A percentile compares a stretch with the other conserved stretches of the same genome.
phyloP scores from a whole-genome alignment of 2,329 filamentous ascomycete species.

The Fusarium subglutinans region DNA sequence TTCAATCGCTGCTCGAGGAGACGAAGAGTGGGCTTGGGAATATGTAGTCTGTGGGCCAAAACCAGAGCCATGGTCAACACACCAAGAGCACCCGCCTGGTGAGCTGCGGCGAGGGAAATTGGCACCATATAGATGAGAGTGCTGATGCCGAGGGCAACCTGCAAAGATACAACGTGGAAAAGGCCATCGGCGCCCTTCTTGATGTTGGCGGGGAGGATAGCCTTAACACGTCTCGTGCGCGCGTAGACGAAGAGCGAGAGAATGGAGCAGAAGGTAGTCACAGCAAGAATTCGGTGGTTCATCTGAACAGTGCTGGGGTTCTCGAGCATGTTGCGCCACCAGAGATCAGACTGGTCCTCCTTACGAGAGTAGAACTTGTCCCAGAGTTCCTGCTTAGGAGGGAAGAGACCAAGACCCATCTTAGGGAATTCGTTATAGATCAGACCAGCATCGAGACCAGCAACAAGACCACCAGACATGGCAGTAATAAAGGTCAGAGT shows the following conservation, averaged over 20 bases:
- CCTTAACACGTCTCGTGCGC: slow-evolving; percentile 67
- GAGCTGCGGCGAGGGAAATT: slow-evolving; percentile 83
- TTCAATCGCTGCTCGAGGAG: slow-evolving; percentile 65
- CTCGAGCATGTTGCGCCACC: slow-evolving; percentile 98
- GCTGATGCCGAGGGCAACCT: slow-evolving; percentile 86
- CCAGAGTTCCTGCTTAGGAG: slow-evolving; percentile 84
- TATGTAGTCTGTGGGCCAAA: slow-evolving; percentile 79
- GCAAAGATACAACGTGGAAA: slow-evolving; percentile 82
- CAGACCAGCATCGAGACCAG: slow-evolving; percentile 92
- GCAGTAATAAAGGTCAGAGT: slow-evolving; percentile 86
- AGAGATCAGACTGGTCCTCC: slow-evolving; percentile 81
- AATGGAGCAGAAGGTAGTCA: slow-evolving; percentile 85
- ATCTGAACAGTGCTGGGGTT: slow-evolving; percentile 96
- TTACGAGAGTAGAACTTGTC: slow-evolving; percentile 85
- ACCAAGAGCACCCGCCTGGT: slow-evolving; percentile 90
- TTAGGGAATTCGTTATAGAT: slow-evolving; percentile 99
- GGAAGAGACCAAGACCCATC: slow-evolving; percentile 87
- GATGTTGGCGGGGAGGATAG: slow-evolving; percentile 69
- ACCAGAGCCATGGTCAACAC: slow-evolving; percentile 85
- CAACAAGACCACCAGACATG: slow-evolving; percentile 93
- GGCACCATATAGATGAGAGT: slow-evolving; percentile 96
- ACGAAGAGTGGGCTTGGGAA: slow-evolving; percentile 72
- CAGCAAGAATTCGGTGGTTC: slow-evolving; percentile 92
- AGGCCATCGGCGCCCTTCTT: slow-evolving; percentile 79
- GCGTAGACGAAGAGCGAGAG: slow-evolving; percentile 84